phyloP scores from a whole-genome alignment of 2,329 filamentous ascomycete species.

The Colletotrichum sp. region DNA sequence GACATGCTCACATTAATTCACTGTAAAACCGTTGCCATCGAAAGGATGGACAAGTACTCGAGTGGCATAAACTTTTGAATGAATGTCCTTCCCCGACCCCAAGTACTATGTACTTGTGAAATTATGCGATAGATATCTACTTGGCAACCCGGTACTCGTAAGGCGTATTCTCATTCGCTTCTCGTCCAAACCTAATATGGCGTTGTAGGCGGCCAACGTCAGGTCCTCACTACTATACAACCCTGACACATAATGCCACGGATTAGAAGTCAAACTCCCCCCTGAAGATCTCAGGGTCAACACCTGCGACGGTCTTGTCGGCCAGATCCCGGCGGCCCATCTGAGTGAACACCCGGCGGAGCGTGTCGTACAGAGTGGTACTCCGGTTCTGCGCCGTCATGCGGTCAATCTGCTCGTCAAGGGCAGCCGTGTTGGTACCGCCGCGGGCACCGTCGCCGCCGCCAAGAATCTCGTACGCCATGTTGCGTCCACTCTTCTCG shows the following conservation, averaged over 20 bases:
- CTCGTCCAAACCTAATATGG: neutral
- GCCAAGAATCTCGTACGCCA: slow-evolving; percentile 82
- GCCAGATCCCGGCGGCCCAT: slow-evolving; percentile 91
- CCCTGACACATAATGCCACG: neutral
- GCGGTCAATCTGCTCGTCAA: slow-evolving; percentile 79
- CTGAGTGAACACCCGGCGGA: slow-evolving; percentile 92
- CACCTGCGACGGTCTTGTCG: slow-evolving; percentile 85
- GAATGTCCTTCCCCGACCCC: neutral
- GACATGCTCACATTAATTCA: neutral
- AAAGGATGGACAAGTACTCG: neutral
- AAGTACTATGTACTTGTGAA: neutral
- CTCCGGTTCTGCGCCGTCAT: slow-evolving; percentile 96
- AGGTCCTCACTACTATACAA: neutral
- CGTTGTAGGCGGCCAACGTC: neutral
- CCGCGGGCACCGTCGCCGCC: slow-evolving; percentile 37
- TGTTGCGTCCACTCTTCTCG: slow-evolving; percentile 82
- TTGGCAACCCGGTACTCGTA: neutral
- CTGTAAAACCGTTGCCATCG: neutral
- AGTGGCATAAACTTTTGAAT: neutral
- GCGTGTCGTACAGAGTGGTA: slow-evolving; percentile 94
- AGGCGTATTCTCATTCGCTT: neutral
- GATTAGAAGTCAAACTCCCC: slow-evolving; percentile 84
- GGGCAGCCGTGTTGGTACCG: slow-evolving; percentile 48
- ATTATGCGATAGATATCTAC: neutral
- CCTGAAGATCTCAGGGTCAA: slow-evolving; percentile 89